Base-by-base conservation (phyloP, 169 alveolate genomes). In the Plasmodium knowlesi region DNA sequence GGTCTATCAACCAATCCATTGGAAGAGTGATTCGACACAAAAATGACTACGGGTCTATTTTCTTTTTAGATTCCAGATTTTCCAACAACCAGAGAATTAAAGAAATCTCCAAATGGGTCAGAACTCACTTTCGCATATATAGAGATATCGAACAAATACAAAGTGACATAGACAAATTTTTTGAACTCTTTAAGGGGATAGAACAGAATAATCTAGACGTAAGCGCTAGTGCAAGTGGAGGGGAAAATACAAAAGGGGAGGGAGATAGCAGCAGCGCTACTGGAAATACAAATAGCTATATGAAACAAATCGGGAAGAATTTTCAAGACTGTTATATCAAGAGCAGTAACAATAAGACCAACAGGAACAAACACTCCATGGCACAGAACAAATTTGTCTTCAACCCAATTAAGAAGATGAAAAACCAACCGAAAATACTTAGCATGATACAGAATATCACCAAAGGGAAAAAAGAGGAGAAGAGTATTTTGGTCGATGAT, bases 21-120 rank as follows among this genome's bases (percentile, higher is more conserved):
- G 99, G 99, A 28, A 97, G 99, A 92, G 99, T 98, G 32, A 98
- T 99, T 32, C 96, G 99, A 82, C 99, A 99, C 96, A 96, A 92
- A 71, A 86, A 98, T 81, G 99, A 98, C 92, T 98, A 98, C 92
- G 99, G 99, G 41, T 95, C 96, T 22, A 96, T 98, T 43, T 84
- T 98, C 34, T 96, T 98, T 61, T 95, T 98, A 32, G 99, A 98
- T 93, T 95, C 96, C 81, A 95, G 99, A 74, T 98, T 96, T 95
- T 85, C 93, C 32, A 84, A 93, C 39, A 76, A 92, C 74, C 95
- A 96, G 41, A 95, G 98, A 39, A 93, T 93, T 54, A 93, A 86
- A 25, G 89, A 96, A 34, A 96, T 98, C 78, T 97, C 99, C 54
- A 93, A 96, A 73, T 98, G 99, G 99, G 97, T 97, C 61, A 28